Base-by-base conservation (phyloP, 768 basidiomycete species). In the Mycena kentingensis region DNA sequence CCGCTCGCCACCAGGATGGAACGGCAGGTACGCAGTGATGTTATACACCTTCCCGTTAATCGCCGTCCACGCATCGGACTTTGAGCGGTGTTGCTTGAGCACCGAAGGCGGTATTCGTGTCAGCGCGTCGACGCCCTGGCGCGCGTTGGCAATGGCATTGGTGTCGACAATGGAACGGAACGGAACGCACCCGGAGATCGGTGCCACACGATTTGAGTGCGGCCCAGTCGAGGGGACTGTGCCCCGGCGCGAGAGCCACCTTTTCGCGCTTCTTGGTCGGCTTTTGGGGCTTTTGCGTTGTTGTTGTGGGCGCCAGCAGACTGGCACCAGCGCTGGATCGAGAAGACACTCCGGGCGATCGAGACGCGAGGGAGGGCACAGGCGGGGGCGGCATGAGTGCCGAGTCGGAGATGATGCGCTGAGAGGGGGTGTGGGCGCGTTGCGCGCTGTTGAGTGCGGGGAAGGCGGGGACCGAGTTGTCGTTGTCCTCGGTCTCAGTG, bases 21-120 rank as follows among this genome's bases (percentile, higher is more conserved):
- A 99, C 2, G 85, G 73, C 5, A 97, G 70, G 70, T 97, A 99
- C 0, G 90, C 82, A 2, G 93, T 94, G 45, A 99, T 90, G 65
- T 98, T 98, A 73, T 99, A 99, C 16, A 99, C 94, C 66, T 90
- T 94, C 49, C 93, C 94, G 60, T 87, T 83, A 73, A 98, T 85
- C 0, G 84, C 87, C 13, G 93, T 81, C 97, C 97, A 99, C 1
- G 93, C 94, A 69, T 99, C 95, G 34, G 87, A 87, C 29, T 74
- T 78, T 46, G 80, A 91, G 49, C 89, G 88, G 67, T 99, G 96
- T 63, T 77, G 65, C 63, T 90, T 90, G 34, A 95, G 75, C 53
- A 86, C 76, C 1, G 87, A 88, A 3, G 85, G 87, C 10, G 90
- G 81, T 57, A 96, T 81, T 19, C 90, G 83, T 63, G 80, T 62